Evolutionary conservation across 148 eudicot genomes (phyloP), one percentile per base, ranked within the genome.

Genomic region (Camellia lanceoleosa): DNA sequence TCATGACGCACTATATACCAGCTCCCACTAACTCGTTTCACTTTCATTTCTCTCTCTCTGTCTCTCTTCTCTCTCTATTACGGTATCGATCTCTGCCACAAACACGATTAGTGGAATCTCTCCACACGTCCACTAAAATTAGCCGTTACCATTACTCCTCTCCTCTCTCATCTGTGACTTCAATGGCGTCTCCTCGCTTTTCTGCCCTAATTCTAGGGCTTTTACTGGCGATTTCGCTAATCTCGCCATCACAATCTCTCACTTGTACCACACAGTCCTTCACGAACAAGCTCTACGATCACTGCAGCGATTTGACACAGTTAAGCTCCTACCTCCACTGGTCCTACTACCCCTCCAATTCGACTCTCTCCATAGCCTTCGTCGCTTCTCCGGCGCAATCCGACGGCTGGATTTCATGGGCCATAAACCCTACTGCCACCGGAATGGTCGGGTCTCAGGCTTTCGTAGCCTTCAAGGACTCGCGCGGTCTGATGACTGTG

Each of bases 401-500:
- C 30, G 16, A 55, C 44, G 98, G 98, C 0, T 94, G 95, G 93
- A 85, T 94, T 46, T 84, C 97, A 1, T 94, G 94, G 97, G 98
- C 92, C 8, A 78, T 92, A 5, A 94, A 94, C 86, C 97, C 98
- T 2, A 83, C 86, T 5, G 82, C 77, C 2, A 20, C 86, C 30
- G 92, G 91, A 19, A 94, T 94, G 97, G 74, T 18, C 3, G 98
- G 98, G 0, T 58, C 95, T 0, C 95, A 90, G 58, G 83, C 97
- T 0, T 67, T 94, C 4, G 9, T 92, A 13, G 98, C 93, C 1
- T 86, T 75, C 71, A 87, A 81, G 42, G 75, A 81, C 11, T n/a
- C 88, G 0, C 72, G 83, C 18, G 92, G 90, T 0, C 56, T 87
- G 4, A 76, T 91, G 83, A 64, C 78, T 0, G 94, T 92, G 44